Percentiles rank a stretch among this genome's conserved stretches.
These are phyloP conservation scores for Friedmanniomyces simplex DNA, from an alignment of 495 filamentous ascomycete species.

Conservation along the genomic window DNA sequence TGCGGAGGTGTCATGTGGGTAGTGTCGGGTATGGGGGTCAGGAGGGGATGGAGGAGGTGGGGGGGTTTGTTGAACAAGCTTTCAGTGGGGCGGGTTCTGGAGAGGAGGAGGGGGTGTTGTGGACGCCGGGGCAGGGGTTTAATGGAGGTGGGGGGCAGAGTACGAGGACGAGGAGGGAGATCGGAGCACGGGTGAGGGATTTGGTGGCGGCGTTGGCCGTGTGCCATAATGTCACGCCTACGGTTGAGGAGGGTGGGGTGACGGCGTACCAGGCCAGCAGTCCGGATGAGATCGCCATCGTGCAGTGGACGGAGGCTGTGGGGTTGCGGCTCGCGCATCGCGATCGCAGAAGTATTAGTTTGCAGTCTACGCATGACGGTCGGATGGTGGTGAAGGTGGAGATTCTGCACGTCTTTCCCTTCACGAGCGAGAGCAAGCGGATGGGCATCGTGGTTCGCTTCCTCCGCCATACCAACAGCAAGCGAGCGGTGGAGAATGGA, in stretches of 20 bases:
- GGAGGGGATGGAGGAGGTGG: conserved; percentile 96
- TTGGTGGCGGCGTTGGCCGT: conserved; percentile 83
- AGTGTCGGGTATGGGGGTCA: conserved; percentile 89
- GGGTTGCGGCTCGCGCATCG: conserved; percentile 77
- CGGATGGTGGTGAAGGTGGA: conserved; percentile 72
- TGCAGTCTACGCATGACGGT: conserved; percentile 70
- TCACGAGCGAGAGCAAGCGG: conserved; percentile 92
- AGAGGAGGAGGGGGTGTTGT: conserved; percentile 32
- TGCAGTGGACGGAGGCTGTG: conserved; percentile 88
- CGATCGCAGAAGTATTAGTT: conserved; percentile 70
- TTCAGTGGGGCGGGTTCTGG: conserved; percentile 45
- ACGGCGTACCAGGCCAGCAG: conserved; percentile 93
- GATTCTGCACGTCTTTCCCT: conserved; percentile 91
- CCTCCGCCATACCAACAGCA: conserved; percentile 33
- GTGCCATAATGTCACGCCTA: conserved; percentile 97
- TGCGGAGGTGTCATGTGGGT: conserved; percentile 97
- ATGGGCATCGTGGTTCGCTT: conserved; percentile 98
- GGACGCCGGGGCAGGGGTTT: conserved; percentile 53
- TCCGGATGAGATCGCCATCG: conserved; percentile 96
- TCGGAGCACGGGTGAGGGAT: conserved; percentile 83
- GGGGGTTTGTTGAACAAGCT: conserved; percentile 70
- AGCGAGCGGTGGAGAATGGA: not conserved
- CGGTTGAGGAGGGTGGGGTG: conserved; percentile 55
- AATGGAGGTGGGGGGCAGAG: conserved; percentile 13
- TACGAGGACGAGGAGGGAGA: conserved; percentile 71